A percentile compares a stretch with the other conserved stretches of the same genome.
Evolutionary conservation across 352 stramenopile species (phyloP).

Genomic region (Globisporangium paddicum): DNA sequence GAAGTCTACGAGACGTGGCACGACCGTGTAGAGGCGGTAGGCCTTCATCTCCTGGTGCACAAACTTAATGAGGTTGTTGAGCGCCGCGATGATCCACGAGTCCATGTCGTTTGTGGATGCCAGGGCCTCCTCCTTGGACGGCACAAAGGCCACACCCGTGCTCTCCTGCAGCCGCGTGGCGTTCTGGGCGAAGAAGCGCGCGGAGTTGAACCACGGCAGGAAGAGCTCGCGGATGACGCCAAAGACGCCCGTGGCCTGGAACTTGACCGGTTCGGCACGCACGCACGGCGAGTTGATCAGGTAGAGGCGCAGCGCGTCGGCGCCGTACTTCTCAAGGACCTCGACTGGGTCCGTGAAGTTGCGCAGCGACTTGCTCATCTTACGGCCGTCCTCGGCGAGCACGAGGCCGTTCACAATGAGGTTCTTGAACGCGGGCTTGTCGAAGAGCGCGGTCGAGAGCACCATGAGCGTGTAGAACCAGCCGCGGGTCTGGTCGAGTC

Average conservation of each 20-base stretch:
- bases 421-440: constrained; percentile 99
- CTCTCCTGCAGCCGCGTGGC: constrained; percentile 90
- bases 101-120: constrained; percentile 97
- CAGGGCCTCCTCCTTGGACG: constrained; percentile 79
- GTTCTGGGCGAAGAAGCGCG: constrained; percentile 99
- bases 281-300: constrained; percentile 99
- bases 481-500: constrained; percentile 98
- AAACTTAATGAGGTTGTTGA: constrained; percentile 97
- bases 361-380: constrained; percentile 99
- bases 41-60: constrained; percentile 97
- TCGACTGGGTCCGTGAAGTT: constrained; percentile 96
- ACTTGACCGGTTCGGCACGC: constrained; percentile 97
- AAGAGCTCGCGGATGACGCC: constrained; percentile 98
- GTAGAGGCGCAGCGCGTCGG: constrained; percentile 98
- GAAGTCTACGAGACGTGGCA: constrained; percentile 97
- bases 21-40: constrained; percentile 99
- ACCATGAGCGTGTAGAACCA: constrained; percentile 99
- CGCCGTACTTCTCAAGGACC: constrained; percentile 97
- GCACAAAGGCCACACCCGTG: constrained; percentile 87
- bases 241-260: constrained; percentile 95
- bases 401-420: constrained; percentile 99
- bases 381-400: constrained; percentile 98
- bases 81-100: constrained; percentile 98
- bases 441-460: constrained; percentile 97
- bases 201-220: constrained; percentile 99